These are phyloP conservation scores for Mycena galopus DNA, from an alignment of 768 basidiomycete genomes.

Conservation along the genomic window DNA sequence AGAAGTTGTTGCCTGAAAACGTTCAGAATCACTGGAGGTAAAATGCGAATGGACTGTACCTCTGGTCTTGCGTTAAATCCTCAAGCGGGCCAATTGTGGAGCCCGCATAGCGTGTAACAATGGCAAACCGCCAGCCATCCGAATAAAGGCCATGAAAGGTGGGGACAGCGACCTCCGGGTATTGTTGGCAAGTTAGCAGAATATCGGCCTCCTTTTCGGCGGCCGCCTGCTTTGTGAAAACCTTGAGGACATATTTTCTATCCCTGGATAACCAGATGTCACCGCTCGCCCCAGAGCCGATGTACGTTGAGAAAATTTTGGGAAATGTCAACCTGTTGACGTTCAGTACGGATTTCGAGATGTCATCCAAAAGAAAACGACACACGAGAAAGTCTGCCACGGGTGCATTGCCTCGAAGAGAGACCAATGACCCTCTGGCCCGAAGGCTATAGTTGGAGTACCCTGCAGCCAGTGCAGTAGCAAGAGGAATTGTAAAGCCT, in stretches of 20 bases:
- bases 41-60: too few relatives aligned
- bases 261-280: neutral
- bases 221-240: neutral
- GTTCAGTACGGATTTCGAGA: neutral
- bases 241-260: neutral
- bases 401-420: neutral
- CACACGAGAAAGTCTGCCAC: neutral
- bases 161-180: neutral
- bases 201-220: neutral
- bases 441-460: neutral
- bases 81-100: neutral
- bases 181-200: neutral
- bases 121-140: neutral
- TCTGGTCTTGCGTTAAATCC: neutral
- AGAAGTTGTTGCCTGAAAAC: neutral
- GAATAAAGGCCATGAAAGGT: slow-evolving; percentile 6
- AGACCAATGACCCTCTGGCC: neutral
- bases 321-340: neutral
- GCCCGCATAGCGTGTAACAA: neutral
- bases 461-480: neutral
- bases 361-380: neutral
- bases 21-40: too few relatives aligned
- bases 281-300: slow-evolving; percentile 2
- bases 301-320: neutral
- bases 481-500: neutral